These are phyloP conservation scores for Venturia effusa DNA, from an alignment of 2,329 filamentous ascomycete species.

Conservation along the genomic window DNA sequence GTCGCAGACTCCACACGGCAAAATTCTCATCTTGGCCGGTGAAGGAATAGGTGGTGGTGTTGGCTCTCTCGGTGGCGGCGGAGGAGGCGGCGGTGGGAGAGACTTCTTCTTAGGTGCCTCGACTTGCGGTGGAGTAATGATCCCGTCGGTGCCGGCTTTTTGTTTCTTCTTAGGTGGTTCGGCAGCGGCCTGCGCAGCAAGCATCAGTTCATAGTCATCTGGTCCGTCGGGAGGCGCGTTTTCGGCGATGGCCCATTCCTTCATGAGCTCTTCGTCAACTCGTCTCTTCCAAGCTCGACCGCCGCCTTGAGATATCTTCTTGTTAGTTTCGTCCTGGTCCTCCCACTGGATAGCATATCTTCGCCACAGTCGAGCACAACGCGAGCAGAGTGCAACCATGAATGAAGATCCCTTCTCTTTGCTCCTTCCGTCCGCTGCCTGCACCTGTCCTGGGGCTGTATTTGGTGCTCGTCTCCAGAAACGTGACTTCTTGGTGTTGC, in stretches of 20 bases:
- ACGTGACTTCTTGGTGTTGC: slow-evolving; percentile 63
- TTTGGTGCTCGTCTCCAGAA: slow-evolving; percentile 89
- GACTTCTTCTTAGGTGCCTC: slow-evolving; percentile 29
- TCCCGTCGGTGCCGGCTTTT: slow-evolving; percentile 39
- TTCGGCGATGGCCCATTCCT: slow-evolving; percentile 57
- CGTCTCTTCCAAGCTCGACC: slow-evolving; percentile 78
- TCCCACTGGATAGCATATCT: slow-evolving; percentile 96
- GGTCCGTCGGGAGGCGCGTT: slow-evolving; percentile 27
- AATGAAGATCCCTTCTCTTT: slow-evolving; percentile 70
- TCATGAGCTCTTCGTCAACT: slow-evolving; percentile 85
- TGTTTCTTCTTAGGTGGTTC: slow-evolving; percentile 52
- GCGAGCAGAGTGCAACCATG: slow-evolving; percentile 73
- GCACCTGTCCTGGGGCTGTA: slow-evolving; percentile 57
- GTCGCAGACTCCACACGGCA: slow-evolving; percentile 80
- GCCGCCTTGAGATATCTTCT: slow-evolving; percentile 71
- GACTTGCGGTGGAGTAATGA: slow-evolving; percentile 33
- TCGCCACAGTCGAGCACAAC: slow-evolving; percentile 88
- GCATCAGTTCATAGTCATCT: neutral
- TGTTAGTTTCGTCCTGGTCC: slow-evolving; percentile 79
- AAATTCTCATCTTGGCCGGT: slow-evolving; percentile 62
- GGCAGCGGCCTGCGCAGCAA: slow-evolving; percentile 11
- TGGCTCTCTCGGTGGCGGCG: slow-evolving; percentile 36
- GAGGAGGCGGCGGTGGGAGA: slow-evolving; percentile 18
- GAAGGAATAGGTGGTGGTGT: slow-evolving; percentile 50
- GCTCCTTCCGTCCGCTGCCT: slow-evolving; percentile 54